Evolutionary conservation across 305 asterid species (phyloP).

Genomic region (Fraxinus latifolia): DNA sequence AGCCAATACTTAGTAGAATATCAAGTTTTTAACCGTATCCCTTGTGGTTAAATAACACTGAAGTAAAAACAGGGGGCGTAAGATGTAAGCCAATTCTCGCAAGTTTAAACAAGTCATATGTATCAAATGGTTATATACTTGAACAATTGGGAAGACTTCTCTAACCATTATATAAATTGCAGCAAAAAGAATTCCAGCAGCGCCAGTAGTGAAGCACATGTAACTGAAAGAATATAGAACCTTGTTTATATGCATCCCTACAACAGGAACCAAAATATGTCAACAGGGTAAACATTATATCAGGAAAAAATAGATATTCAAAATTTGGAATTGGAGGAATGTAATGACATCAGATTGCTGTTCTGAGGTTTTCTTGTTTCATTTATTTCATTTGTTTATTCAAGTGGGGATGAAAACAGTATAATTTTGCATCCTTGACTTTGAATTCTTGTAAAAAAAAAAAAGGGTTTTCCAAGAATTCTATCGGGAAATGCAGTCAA

Average conservation of each 20-base stretch:
- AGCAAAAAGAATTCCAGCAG: conserved; percentile 61
- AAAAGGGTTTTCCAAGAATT: not conserved
- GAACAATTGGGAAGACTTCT: not conserved
- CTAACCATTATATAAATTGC: conserved; percentile 53
- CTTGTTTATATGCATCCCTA: conserved; percentile 71
- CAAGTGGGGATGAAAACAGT: not conserved
- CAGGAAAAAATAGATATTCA: not conserved
- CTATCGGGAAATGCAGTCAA: not conserved
- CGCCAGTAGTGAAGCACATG: conserved; percentile 56
- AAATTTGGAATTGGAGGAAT: not conserved
- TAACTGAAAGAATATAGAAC: conserved; percentile 65
- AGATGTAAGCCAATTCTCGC: not conserved
- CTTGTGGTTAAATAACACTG: not conserved
- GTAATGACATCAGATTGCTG: not conserved
- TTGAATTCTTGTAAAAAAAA: not conserved
- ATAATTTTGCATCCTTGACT: not conserved
- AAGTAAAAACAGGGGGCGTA: not conserved
- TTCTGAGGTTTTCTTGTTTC: not conserved
- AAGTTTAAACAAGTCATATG: not conserved
- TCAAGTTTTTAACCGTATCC: not conserved
- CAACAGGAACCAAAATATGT: conserved; percentile 1
- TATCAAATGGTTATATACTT: not conserved
- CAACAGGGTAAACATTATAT: not conserved
- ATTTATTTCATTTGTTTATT: not conserved
- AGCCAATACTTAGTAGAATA: conserved; percentile 1